Conservation (phyloP, 2,329 filamentous ascomycete genomes). For the Penicillium sp. region DNA sequence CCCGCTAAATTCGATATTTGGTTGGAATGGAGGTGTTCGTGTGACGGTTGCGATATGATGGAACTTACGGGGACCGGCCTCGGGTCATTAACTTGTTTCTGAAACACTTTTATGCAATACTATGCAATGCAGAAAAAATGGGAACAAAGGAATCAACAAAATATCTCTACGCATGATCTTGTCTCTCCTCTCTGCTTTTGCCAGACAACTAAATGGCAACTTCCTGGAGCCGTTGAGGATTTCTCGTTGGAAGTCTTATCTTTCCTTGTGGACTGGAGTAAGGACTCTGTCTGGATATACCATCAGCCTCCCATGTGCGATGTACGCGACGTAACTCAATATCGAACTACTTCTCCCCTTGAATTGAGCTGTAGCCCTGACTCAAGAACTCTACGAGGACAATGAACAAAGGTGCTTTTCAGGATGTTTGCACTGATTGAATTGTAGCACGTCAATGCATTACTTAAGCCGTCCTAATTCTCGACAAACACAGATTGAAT, state of each 20-base stretch:
- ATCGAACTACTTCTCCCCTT: not conserved
- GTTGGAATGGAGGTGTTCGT: conserved; percentile 28
- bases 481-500: not conserved
- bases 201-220: not conserved
- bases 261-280: not conserved
- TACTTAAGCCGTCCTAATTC: not conserved
- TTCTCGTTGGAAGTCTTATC: not conserved
- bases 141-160: conserved; percentile 27
- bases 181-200: conserved; percentile 3
- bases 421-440: not conserved
- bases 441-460: conserved; percentile 4
- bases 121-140: conserved; percentile 26
- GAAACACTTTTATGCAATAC: conserved; percentile 27
- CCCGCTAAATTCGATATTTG: conserved; percentile 63
- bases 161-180: conserved; percentile 15
- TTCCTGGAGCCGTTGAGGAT: not conserved
- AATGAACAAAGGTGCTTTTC: not conserved
- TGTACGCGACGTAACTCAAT: not conserved
- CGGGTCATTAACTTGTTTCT: conserved; percentile 25
- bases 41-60: conserved; percentile 29
- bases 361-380: not conserved
- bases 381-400: not conserved
- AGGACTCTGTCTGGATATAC: not conserved
- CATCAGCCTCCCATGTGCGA: not conserved
- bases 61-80: conserved; percentile 25